Evolutionary conservation across 805 yeast genomes (phyloP), one percentile per base, ranked within the genome.

Genomic region (Wickerhamiella alocasiicola): DNA sequence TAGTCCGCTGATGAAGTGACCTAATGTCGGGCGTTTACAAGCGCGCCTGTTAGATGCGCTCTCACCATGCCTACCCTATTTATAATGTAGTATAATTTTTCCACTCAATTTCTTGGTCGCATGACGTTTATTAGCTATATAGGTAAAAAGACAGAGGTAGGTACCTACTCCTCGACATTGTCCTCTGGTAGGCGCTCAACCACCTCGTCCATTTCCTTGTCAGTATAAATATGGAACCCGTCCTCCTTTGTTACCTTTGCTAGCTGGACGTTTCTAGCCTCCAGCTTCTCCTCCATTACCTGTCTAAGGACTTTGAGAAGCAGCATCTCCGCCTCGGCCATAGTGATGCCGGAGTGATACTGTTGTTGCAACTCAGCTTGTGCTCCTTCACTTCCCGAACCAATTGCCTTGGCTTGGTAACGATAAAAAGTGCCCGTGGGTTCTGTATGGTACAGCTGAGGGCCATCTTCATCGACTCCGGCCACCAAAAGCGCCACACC

Each of bases 301-400:
- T 91, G 98, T 61, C 87, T 87, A 53, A 91, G 71, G 43, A 83
- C 81, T 65, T 85, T 87, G 56, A 91, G 70, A 5, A 87, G 79
- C 56, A 91, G 68, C 31, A 81, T 63, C 67, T 91, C 97, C 6
- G 97, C 98, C 59, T 93, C 98, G 50, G 77, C 75, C 51, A 91
- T 66, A 11, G 96, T 84, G 54, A 91, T 70, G 16, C 94, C 82
- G 45, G 64, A 51, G 64, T 88, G 97, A 65, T 91, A 91, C 64
- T 91, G 95, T 56, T 87, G 88, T 62, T 87, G 95, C 56, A 91
- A 70, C 62, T 91, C 99, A 2, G 95, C 80, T 64, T 93, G 98
- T 1, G 99, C 99, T 49, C 98, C 98, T 64, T 91, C 99, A 12
- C 94, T 81, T 16, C 99, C 99, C 1, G 95, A 82, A 11, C 99